A percentile compares a stretch with the other conserved stretches of the same genome.
phyloP scores from a whole-genome alignment of 306 rosid species.

The Acacia crassicarpa region DNA sequence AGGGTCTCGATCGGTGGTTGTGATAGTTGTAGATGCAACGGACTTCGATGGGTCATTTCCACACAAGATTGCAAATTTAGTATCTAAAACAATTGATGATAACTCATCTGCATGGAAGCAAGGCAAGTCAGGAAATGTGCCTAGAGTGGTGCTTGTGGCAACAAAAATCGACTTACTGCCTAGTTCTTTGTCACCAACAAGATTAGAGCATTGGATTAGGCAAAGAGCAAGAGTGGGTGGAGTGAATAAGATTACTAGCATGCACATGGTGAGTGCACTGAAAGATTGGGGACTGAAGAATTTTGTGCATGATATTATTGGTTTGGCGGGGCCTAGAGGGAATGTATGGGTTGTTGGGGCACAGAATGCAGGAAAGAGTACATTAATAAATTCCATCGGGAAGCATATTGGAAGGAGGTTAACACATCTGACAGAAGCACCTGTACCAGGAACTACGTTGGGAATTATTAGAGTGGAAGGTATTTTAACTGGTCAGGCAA shows the following conservation, averaged over 20 bases:
- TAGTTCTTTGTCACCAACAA: conserved; percentile 68
- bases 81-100: conserved; percentile 75
- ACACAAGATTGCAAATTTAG: conserved; percentile 65
- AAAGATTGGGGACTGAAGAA: conserved; percentile 89
- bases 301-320: conserved; percentile 64
- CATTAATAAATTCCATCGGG: conserved; percentile 77
- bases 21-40: conserved; percentile 80
- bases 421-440: conserved; percentile 83
- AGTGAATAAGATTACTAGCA: conserved; percentile 69
- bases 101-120: conserved; percentile 66
- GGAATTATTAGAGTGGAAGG: conserved; percentile 97
- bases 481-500: conserved; percentile 75
- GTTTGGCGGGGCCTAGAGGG: conserved; percentile 82
- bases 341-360: conserved; percentile 95
- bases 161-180: conserved; percentile 84
- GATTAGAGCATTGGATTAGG: conserved; percentile 88
- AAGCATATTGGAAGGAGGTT: conserved; percentile 63
- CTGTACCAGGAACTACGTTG: conserved; percentile 91
- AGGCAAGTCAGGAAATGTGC: conserved; percentile 88
- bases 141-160: conserved; percentile 81
- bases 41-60: conserved; percentile 97
- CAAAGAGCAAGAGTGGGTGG: conserved; percentile 92
- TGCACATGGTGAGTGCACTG: conserved; percentile 86
- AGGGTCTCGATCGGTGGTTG: conserved; percentile 74
- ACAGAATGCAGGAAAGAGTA: conserved; percentile 96